Evolutionary conservation across 768 basidiomycete species (phyloP), one percentile per base, ranked within the genome.

Genomic region (Cyclocybe aegerita): DNA sequence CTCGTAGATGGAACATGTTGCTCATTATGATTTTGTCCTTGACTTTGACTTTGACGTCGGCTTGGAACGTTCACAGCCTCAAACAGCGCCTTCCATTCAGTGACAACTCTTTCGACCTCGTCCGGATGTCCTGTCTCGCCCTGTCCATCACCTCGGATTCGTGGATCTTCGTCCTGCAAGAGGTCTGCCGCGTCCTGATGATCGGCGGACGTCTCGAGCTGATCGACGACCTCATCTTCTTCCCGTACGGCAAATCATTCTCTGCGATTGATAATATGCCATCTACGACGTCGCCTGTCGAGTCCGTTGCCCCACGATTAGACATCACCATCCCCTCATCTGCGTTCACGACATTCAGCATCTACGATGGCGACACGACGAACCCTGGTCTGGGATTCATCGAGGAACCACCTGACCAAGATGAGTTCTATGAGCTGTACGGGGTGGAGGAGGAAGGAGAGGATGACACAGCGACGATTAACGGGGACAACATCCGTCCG

Each of bases 101-200:
- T 0, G 76, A 78, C 56, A 69, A 76, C 39, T 71, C 73, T 1
- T 89, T 90, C 55, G 86, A 90, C 60, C 69, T 85, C 41, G 81
- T 92, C 36, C 76, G 88, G 43, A 81, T 90, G 76, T 82, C 86
- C n/a, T 82, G 86, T 53, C 68, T 88, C 8, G 70, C 77, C 10
- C 70, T 86, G 12, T 79, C 75, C 53, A 71, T 91, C 35, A 82
- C 87, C 2, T 60, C 71, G 35, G 71, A 78, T 4, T 67, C 74
- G 30, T 90, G 89, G 89, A 66, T 74, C 15, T 70, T 70, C 29
- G 71, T 91, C 8, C 54, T 91, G 30, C 64, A 68, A 3, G 85
- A 91, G 73, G 78, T 77, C 3, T 65, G 73, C 39, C 82, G 89
- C 36, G 79, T 91, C 9, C 70, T 90, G 5, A 71, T 69, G 17